phyloP scores from a whole-genome alignment of 1,284 basidiomycete species.

The Rhodotorula sp. region DNA sequence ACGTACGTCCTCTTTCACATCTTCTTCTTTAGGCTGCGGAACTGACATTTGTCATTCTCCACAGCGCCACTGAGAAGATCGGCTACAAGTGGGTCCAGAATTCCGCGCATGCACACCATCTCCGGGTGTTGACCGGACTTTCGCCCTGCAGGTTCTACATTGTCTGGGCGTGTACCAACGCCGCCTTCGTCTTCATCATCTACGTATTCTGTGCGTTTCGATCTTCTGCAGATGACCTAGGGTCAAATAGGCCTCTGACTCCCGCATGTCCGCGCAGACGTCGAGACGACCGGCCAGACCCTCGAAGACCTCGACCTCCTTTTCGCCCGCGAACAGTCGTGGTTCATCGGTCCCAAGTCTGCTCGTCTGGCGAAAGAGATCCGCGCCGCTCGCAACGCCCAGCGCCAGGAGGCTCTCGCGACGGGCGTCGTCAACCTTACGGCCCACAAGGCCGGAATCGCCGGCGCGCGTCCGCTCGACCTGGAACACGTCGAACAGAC shows the following conservation, averaged over 20 bases:
- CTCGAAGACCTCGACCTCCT: not conserved
- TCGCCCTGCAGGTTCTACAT: conserved; percentile 3
- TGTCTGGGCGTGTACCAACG: conserved; percentile 56
- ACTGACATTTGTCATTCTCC: not conserved
- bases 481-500: conserved; percentile 5
- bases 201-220: conserved; percentile 48
- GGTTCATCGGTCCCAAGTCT: conserved; percentile 8
- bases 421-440: conserved; percentile 1
- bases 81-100: not conserved
- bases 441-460: not conserved
- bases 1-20: too few relatives aligned
- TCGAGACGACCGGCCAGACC: not conserved
- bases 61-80: not conserved
- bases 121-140: not conserved
- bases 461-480: conserved; percentile 5
- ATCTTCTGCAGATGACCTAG: not conserved
- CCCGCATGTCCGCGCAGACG: not conserved
- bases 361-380: not conserved
- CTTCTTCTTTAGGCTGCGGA: not conserved
- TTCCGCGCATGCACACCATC: not conserved
- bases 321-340: conserved; percentile 15
- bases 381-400: conserved; percentile 1
- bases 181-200: conserved; percentile 67
- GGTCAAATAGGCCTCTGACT: conserved; percentile 53
- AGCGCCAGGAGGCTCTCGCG: conserved; percentile 31